Evolutionary conservation across 768 basidiomycete genomes (phyloP).

Genomic region (Rhodosporidiobolus sp.): DNA sequence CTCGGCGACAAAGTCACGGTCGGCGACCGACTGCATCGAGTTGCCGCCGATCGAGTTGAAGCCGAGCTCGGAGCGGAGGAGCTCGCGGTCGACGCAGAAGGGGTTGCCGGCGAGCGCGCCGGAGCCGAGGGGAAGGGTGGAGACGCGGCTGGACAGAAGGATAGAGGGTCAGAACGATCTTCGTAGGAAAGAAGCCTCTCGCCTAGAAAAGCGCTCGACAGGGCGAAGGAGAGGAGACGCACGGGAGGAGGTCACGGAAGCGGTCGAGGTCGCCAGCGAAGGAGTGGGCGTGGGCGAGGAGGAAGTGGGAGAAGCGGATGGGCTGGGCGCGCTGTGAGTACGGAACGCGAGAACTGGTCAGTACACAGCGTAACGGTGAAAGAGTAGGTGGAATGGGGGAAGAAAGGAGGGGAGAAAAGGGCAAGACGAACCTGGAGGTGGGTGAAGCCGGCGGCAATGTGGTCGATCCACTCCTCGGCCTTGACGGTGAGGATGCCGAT

Average conservation of each 20-base stretch:
- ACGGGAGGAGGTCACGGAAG: constrained; percentile 43
- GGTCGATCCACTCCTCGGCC: constrained; percentile 87
- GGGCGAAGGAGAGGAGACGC: not conserved
- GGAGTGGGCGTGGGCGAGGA: constrained; percentile 91
- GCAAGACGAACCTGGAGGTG: constrained; percentile 76
- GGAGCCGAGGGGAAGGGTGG: constrained; percentile 86
- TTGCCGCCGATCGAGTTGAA: constrained; percentile 88
- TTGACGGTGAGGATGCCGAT: constrained; percentile 85
- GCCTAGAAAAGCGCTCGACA: not conserved
- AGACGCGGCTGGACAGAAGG: constrained; percentile 68
- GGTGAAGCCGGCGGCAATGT: constrained; percentile 91
- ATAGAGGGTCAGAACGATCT: constrained; percentile 54
- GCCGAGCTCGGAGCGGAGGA: constrained; percentile 82
- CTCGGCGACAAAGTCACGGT: constrained; percentile 95
- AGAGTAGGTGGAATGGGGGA: too few species aligned
- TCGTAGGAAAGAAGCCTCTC: too few species aligned
- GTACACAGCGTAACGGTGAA: too few species aligned
- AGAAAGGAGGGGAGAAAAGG: not conserved
- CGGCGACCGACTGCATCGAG: constrained; percentile 89
- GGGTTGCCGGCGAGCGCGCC: constrained; percentile 97
- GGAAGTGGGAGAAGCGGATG: constrained; percentile 95
- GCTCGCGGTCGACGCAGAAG: constrained; percentile 87
- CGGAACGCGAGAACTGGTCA: not conserved
- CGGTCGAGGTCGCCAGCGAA: constrained; percentile 68
- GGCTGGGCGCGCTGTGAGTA: constrained; percentile 81